A percentile compares a stretch with the other conserved stretches of the same genome.
Conservation (phyloP, 1,139 yeast species). For the Candida sanyaensis region DNA sequence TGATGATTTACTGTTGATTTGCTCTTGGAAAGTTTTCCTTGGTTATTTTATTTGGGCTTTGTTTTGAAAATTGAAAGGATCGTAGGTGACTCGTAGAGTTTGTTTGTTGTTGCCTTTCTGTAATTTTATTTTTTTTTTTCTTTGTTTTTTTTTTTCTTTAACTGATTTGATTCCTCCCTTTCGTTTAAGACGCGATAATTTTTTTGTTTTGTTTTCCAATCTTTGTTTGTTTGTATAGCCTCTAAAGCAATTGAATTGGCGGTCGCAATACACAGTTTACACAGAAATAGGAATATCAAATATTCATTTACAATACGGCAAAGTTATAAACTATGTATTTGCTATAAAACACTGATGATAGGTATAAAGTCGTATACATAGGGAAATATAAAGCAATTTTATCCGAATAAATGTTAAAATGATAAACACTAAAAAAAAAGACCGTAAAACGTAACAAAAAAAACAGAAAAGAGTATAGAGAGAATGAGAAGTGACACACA, state of each 20-base stretch:
- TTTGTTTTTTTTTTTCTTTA: neutral
- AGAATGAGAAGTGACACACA: neutral
- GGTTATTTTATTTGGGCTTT: neutral
- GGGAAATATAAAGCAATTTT: neutral
- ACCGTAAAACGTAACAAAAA: neutral
- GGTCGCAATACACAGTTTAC: no score
- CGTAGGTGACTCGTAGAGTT: neutral
- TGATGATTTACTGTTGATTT: neutral
- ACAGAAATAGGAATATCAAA: no score
- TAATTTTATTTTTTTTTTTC: neutral
- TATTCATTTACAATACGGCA: neutral
- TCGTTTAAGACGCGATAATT: conserved; percentile 2
- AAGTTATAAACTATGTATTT: neutral
- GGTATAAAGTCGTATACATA: neutral
- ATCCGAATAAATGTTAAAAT: neutral
- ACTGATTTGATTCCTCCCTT: neutral
- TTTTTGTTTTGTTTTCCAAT: neutral
- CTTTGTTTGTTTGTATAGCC: neutral
- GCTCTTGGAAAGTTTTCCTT: neutral
- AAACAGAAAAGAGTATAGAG: neutral
- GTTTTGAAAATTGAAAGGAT: neutral
- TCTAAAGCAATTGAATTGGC: no score
- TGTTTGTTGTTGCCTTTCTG: neutral
- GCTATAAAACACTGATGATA: no score
- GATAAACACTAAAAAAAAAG: no score